A percentile compares a stretch with the other conserved stretches of the same genome.
These are phyloP conservation scores for Fusarium sp. DNA, from an alignment of 2,329 filamentous ascomycete species.

Conservation along the genomic window DNA sequence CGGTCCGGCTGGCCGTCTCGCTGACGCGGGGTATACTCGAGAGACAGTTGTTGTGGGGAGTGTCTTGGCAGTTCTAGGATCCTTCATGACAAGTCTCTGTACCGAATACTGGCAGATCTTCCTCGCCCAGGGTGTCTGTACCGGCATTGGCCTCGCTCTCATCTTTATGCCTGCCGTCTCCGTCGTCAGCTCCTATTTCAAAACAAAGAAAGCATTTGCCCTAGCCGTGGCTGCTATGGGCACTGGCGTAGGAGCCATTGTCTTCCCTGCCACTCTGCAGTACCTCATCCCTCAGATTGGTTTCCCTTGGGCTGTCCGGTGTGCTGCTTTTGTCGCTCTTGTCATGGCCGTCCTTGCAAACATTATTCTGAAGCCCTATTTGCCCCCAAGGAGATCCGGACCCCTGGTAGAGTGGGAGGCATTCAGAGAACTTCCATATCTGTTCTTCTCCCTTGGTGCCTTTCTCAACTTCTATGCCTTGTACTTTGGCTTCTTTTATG, in stretches of 20 bases:
- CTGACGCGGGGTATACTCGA: slow-evolving; percentile 62
- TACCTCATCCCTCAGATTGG: slow-evolving; percentile 68
- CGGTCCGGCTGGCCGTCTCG: slow-evolving; percentile 60
- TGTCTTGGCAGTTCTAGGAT: slow-evolving; percentile 57
- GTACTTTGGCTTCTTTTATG: slow-evolving; percentile 57
- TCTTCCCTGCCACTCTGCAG: slow-evolving; percentile 69
- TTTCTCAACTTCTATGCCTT: slow-evolving; percentile 58
- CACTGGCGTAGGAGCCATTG: slow-evolving; percentile 65
- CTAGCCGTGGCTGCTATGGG: slow-evolving; percentile 71
- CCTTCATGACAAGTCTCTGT: slow-evolving; percentile 60
- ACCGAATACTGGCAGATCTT: slow-evolving; percentile 65
- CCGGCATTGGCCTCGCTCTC: slow-evolving; percentile 65
- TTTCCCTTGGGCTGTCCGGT: slow-evolving; percentile 73
- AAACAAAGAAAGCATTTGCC: slow-evolving; percentile 65
- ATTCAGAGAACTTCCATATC: slow-evolving; percentile 67
- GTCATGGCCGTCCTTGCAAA: slow-evolving; percentile 55
- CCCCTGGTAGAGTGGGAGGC: slow-evolving; percentile 67
- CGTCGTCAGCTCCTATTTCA: slow-evolving; percentile 72
- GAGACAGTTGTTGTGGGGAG: slow-evolving; percentile 55
- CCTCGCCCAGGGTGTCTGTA: slow-evolving; percentile 64
- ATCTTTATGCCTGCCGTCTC: slow-evolving; percentile 70
- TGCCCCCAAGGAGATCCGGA: slow-evolving; percentile 62
- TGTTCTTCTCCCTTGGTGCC: slow-evolving; percentile 61
- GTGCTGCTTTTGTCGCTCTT: slow-evolving; percentile 72
- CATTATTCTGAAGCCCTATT: slow-evolving; percentile 56